These are phyloP conservation scores for Solanum sitiens DNA, from an alignment of 257 asterid genomes.

Conservation along the genomic window DNA sequence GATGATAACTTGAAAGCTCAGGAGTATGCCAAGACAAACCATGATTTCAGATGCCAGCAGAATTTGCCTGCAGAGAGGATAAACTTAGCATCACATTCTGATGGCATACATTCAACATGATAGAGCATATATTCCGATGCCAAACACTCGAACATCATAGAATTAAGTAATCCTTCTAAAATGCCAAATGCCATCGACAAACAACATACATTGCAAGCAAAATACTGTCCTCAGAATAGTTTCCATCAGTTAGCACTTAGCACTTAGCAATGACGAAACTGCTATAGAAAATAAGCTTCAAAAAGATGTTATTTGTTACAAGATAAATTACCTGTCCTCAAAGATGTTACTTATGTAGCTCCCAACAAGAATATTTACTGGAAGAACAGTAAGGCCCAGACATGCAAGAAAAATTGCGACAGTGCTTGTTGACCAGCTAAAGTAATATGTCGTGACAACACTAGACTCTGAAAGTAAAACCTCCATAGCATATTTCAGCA, in stretches of 20 bases:
- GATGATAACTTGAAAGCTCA: constrained; percentile 43
- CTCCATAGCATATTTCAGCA: constrained; percentile 98
- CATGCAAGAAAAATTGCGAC: constrained; percentile 84
- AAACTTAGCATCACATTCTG: background rate
- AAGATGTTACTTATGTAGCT: constrained; percentile 92
- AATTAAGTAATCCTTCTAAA: background rate
- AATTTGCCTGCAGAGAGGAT: constrained; percentile 46
- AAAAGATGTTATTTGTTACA: background rate
- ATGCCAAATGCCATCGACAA: background rate
- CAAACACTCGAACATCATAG: background rate
- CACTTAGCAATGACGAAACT: background rate
- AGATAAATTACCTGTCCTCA: constrained; percentile 69
- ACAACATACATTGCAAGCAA: background rate
- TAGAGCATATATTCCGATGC: background rate
- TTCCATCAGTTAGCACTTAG: background rate
- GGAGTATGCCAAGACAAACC: constrained; percentile 52
- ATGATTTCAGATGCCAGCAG: constrained; percentile 62
- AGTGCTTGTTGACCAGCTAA: constrained; percentile 72
- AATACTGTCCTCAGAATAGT: background rate
- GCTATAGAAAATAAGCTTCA: background rate
- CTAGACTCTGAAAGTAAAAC: constrained; percentile 91
- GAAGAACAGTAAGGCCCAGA: constrained; percentile 95
- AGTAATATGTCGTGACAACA: constrained; percentile 77
- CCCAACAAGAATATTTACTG: constrained; percentile 75
- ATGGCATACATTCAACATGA: background rate